phyloP scores from a whole-genome alignment of 108 stramenopile genomes.

The Nitzschia sp. region DNA sequence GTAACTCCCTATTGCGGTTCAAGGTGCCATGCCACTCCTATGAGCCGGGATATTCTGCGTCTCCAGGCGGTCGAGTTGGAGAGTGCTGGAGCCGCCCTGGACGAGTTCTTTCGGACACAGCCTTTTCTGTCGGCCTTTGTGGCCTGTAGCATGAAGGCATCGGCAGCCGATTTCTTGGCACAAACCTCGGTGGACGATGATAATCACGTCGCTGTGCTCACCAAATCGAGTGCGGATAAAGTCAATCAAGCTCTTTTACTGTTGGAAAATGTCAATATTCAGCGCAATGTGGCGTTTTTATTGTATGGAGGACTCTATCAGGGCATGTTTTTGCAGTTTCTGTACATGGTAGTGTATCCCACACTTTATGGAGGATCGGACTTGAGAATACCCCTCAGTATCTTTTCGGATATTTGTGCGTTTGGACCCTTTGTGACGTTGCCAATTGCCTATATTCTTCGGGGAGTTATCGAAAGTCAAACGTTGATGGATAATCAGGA shows the following conservation, averaged over 20 bases:
- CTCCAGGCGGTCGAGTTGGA: too few species aligned
- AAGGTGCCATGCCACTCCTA: too few species aligned
- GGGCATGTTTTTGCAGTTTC: slow-evolving; percentile 46
- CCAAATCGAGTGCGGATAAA: not conserved
- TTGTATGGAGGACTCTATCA: slow-evolving; percentile 65
- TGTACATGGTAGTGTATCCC: slow-evolving; percentile 50
- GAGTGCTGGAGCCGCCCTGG: not conserved
- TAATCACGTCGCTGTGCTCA: not conserved
- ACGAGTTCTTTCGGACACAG: slow-evolving; percentile 49
- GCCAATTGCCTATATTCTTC: slow-evolving; percentile 52
- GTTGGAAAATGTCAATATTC: slow-evolving; percentile 28
- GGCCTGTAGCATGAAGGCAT: slow-evolving; percentile 62
- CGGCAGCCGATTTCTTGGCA: slow-evolving; percentile 61
- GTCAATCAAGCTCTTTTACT: not conserved
- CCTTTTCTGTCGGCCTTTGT: slow-evolving; percentile 63
- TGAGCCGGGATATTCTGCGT: too few species aligned
- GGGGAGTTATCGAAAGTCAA: slow-evolving; percentile 10
- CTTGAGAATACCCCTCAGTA: slow-evolving; percentile 27
- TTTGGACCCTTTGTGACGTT: slow-evolving; percentile 48
- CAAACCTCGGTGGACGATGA: slow-evolving; percentile 20
- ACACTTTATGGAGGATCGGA: slow-evolving; percentile 30
- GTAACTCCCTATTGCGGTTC: too few species aligned
- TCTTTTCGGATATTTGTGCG: slow-evolving; percentile 46
- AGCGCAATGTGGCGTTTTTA: slow-evolving; percentile 49
- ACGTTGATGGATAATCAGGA: not conserved